A percentile compares a stretch with the other conserved stretches of the same genome.
These are phyloP conservation scores for Skeletonema potamos DNA, from an alignment of 108 stramenopile species.

Conservation along the genomic window DNA sequence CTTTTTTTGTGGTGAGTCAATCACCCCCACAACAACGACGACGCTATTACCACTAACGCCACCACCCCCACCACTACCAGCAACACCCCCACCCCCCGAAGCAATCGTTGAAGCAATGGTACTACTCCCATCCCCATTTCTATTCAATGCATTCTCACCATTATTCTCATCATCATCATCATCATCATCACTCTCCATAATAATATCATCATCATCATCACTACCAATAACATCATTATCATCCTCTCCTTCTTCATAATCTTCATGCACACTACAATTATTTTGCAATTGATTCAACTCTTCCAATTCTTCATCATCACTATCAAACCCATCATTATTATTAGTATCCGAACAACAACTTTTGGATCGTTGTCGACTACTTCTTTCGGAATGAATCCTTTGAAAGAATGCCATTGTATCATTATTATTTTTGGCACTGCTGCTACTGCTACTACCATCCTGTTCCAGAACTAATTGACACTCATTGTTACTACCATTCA, in stretches of 20 bases:
- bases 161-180: background rate
- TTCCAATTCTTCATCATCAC: conserved; percentile 21
- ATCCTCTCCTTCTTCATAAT: background rate
- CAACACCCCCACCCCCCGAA: background rate
- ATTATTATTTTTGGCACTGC: background rate
- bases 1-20: background rate
- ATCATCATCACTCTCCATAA: background rate
- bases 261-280: conserved; percentile 5
- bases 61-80: background rate
- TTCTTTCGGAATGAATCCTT: too few relatives aligned
- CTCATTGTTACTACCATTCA: background rate
- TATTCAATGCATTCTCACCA: background rate
- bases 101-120: background rate
- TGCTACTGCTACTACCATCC: background rate
- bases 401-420: conserved; percentile 13
- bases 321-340: conserved; percentile 25
- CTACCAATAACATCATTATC: background rate
- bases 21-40: background rate
- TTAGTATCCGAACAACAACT: too few relatives aligned
- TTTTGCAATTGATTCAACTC: conserved; percentile 17
- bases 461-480: too few relatives aligned
- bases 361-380: too few relatives aligned
- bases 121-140: background rate
- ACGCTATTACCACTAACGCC: too few relatives aligned
- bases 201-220: background rate